Conservation (phyloP, 257 asterid genomes). For the Vinca minor region DNA sequence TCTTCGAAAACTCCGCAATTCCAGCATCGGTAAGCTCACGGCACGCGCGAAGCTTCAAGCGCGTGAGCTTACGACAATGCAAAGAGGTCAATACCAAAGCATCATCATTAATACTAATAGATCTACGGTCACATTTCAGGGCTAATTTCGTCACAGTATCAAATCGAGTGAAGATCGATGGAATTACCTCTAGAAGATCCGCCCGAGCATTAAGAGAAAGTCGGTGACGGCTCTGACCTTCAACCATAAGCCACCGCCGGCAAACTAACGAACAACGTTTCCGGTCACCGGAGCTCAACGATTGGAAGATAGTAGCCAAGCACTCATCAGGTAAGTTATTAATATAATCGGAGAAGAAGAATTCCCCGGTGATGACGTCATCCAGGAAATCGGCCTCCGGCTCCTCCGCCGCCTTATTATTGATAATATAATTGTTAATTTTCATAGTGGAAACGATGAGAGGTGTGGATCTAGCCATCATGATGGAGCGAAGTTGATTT, state of each 20-base stretch:
- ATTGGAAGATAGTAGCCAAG: constrained; percentile 56
- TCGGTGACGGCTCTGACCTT: constrained; percentile 90
- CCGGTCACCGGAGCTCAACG: constrained; percentile 61
- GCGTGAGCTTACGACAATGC: constrained; percentile 49
- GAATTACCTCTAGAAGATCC: constrained; percentile 33
- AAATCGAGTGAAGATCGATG: constrained; percentile 53
- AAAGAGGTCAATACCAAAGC: constrained; percentile 49
- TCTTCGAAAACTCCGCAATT: constrained; percentile 45
- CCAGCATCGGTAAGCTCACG: constrained; percentile 74
- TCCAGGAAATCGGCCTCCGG: no score
- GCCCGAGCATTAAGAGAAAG: constrained; percentile 63
- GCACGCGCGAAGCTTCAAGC: constrained; percentile 82
- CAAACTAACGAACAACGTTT: constrained; percentile 63
- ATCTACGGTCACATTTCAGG: constrained; percentile 87
- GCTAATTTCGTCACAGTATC: constrained; percentile 79
- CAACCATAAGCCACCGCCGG: constrained; percentile 73
- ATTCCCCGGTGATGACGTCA: constrained; percentile 14
- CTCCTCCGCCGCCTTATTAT: constrained; percentile 6
- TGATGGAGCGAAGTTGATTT: constrained; percentile 9
- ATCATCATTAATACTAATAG: constrained; percentile 60
- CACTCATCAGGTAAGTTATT: constrained; percentile 69
- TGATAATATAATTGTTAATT: background rate
- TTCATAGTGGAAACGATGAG: constrained; percentile 13
- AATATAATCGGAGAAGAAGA: constrained; percentile 33
- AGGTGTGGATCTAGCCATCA: constrained; percentile 25